Evolutionary conservation across 1,284 basidiomycete genomes (phyloP).

Genomic region (Wolfiporia cocos): DNA sequence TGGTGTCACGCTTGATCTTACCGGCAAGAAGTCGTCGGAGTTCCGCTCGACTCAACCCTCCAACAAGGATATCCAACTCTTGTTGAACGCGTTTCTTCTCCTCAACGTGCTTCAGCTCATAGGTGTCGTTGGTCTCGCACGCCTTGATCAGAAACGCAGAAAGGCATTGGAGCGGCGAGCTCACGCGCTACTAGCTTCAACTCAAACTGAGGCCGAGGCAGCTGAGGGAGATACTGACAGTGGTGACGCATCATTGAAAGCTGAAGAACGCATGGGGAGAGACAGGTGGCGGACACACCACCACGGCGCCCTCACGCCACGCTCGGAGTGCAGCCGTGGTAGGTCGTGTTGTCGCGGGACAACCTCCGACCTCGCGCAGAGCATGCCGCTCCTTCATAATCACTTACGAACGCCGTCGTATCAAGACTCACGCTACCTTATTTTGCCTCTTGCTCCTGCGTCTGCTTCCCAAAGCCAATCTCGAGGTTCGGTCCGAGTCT

Average conservation of each 20-base stretch:
- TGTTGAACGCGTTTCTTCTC: conserved; percentile 53
- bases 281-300: conserved; percentile 2
- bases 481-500: conserved; percentile 15
- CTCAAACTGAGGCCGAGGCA: conserved; percentile 1
- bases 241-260: conserved; percentile 5
- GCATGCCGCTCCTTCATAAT: conserved; percentile 20
- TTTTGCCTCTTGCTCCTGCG: conserved; percentile 13
- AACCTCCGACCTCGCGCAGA: conserved; percentile 17
- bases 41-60: conserved; percentile 7
- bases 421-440: conserved; percentile 20
- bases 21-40: conserved; percentile 24
- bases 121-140: conserved; percentile 41
- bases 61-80: conserved; percentile 36
- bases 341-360: conserved; percentile 12
- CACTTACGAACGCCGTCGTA: conserved; percentile 16
- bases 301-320: background rate
- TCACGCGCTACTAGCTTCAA: conserved; percentile 15
- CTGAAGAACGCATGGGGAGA: conserved; percentile 1
- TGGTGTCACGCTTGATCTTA: conserved; percentile 54
- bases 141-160: conserved; percentile 36
- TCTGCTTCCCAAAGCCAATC: conserved; percentile 7
- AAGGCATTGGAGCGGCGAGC: conserved; percentile 15
- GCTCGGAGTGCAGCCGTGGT: conserved; percentile 4
- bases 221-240: conserved; percentile 13
- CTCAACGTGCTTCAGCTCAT: conserved; percentile 57